A percentile compares a stretch with the other conserved stretches of the same genome.
phyloP scores from a whole-genome alignment of 805 yeast genomes.

The Lipomyces oligophaga region DNA sequence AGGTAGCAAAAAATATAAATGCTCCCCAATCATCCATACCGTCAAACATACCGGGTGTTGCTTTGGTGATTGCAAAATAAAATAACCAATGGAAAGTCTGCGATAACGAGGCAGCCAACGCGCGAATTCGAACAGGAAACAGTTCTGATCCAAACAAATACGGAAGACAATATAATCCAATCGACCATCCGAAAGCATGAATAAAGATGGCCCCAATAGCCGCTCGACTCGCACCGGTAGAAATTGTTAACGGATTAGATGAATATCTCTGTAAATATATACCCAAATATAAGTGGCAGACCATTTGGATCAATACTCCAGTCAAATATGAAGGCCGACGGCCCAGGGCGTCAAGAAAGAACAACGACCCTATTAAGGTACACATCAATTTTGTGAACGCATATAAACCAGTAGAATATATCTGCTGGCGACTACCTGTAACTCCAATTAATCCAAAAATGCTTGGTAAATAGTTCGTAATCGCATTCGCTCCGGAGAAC shows the following conservation, averaged over 20 bases:
- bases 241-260: neutral
- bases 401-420: slow-evolving; percentile 14
- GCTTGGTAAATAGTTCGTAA: slow-evolving; percentile 17
- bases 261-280: slow-evolving; percentile 6
- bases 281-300: slow-evolving; percentile 13
- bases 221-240: slow-evolving; percentile 13
- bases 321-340: slow-evolving; percentile 6
- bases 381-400: slow-evolving; percentile 10
- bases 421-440: neutral
- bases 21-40: slow-evolving; percentile 14
- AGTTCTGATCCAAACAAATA: slow-evolving; percentile 16
- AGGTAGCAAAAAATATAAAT: slow-evolving; percentile 11
- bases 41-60: slow-evolving; percentile 10
- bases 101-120: slow-evolving; percentile 7
- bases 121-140: slow-evolving; percentile 14
- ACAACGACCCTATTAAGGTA: slow-evolving; percentile 11
- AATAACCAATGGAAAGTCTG: slow-evolving; percentile 17
- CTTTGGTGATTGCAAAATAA: slow-evolving; percentile 18
- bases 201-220: slow-evolving; percentile 16
- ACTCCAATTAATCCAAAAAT: slow-evolving; percentile 14
- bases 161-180: slow-evolving; percentile 13
- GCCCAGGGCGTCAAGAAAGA: slow-evolving; percentile 12
- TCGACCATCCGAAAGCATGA: slow-evolving; percentile 16
- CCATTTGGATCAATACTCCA: slow-evolving; percentile 8
- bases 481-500: slow-evolving; percentile 17